Conservation (phyloP, 2,329 filamentous ascomycete species). For the Ophiostoma himal-ulmi region DNA sequence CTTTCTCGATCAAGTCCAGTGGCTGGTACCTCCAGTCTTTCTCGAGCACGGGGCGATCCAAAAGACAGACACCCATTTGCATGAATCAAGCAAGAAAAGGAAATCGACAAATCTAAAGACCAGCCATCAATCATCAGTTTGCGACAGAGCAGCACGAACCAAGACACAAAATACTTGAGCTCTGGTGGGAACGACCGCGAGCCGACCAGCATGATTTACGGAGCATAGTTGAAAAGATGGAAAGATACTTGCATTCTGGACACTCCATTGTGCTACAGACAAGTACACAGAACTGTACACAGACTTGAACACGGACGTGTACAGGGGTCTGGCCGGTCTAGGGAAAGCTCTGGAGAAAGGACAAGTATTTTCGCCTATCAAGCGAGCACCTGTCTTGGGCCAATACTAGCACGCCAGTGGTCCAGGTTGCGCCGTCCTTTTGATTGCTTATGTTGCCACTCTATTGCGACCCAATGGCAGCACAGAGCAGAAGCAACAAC, state of each 20-base stretch:
- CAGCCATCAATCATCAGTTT: not conserved
- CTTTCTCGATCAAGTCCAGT: too few species aligned
- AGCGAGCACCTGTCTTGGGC: not conserved
- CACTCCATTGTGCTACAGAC: not conserved
- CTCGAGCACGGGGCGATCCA: too few species aligned
- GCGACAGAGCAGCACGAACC: not conserved
- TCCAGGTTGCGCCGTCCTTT: not conserved
- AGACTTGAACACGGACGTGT: not conserved
- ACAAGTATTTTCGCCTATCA: too few species aligned
- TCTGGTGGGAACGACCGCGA: constrained; percentile 10
- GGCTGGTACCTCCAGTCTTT: too few species aligned
- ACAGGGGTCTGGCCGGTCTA: constrained; percentile 3
- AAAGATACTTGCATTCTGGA: not conserved
- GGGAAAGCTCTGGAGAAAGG: not conserved
- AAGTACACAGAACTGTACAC: not conserved
- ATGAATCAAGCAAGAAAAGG: not conserved
- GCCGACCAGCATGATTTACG: constrained; percentile 4
- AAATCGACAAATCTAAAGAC: not conserved
- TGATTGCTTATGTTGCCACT: not conserved
- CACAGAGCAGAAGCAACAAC: too few species aligned
- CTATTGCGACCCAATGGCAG: not conserved
- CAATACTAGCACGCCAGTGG: not conserved
- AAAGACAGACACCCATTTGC: not conserved
- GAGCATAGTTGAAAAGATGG: not conserved
- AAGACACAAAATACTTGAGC: not conserved